Base-by-base conservation (phyloP, 148 eudicot genomes). In the Nyssa sinensis region DNA sequence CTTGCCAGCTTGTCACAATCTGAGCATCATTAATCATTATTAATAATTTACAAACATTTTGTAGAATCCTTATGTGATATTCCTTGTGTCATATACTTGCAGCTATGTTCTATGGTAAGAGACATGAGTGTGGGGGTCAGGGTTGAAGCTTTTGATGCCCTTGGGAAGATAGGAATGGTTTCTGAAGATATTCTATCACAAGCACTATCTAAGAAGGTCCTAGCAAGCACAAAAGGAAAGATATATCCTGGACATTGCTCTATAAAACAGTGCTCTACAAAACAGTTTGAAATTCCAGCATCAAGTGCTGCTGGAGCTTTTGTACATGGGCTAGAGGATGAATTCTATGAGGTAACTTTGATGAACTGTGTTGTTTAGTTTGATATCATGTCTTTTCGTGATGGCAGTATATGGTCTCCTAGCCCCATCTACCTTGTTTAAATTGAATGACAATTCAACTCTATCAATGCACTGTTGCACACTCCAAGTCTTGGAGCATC, bases 271-370 rank as follows among this genome's bases (percentile, higher is more conserved):
- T 79, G 76, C 69, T 66, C 75, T 63, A 75, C 79, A 59, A 85
- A 85, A 59, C 74, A 65, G 44, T 61, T 81, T 67, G 62, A 84
- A 75, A 47, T 85, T 57, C 89, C 78, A 65, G 86, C 83, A 70
- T 77, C 88, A 47, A 69, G 39, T 67, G 86, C 87, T 84, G 94
- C 96, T 71, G 93, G 94, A 79, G 88, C 80, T 74, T 90, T 94
- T 84, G 75, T 90, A 70, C 98, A 92, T 75, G 98, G 97, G 73
- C 81, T 94, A 31, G 98, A 94, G 87, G 98, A 94, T 84, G 98
- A 94, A 82, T 94, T 76, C 72, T 78, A 78, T 69, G 87, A 89
- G 97, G 98, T 89, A 85, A 57, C 35, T 63, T 49, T 68, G 49
- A 74, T 21, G 25, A 57, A 63, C 23, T 61, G 35, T 74, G 66